Percentiles rank a stretch among this genome's conserved stretches.
phyloP scores from a whole-genome alignment of 257 asterid species.

The Leonotis leonurus region DNA sequence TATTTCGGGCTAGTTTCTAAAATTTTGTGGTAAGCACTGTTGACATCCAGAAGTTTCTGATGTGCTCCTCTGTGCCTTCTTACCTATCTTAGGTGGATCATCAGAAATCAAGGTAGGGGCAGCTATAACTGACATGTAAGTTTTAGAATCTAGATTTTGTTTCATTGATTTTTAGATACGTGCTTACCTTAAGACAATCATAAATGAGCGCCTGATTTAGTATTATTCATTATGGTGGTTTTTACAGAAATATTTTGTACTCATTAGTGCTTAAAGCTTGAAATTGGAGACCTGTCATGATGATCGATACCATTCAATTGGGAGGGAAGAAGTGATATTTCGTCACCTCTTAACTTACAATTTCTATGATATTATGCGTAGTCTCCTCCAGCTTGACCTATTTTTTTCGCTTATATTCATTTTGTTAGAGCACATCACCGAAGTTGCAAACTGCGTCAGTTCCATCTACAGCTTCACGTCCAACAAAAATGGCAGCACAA shows the following conservation, averaged over 20 bases:
- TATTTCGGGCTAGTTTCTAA: background rate
- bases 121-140: slow-evolving; percentile 48
- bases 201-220: slow-evolving; percentile 7
- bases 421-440: slow-evolving; percentile 45
- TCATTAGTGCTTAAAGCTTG: slow-evolving; percentile 10
- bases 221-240: slow-evolving; percentile 11
- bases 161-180: background rate
- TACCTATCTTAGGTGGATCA: slow-evolving; percentile 40
- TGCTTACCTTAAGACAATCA: slow-evolving; percentile 9
- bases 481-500: slow-evolving; percentile 46
- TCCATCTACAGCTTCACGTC: slow-evolving; percentile 35
- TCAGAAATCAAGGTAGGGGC: slow-evolving; percentile 76
- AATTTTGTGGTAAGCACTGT: slow-evolving; percentile 1
- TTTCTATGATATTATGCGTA: slow-evolving; percentile 7
- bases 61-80: slow-evolving; percentile 17
- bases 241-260: slow-evolving; percentile 14
- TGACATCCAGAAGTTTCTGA: background rate
- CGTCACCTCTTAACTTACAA: slow-evolving; percentile 11
- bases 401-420: slow-evolving; percentile 3
- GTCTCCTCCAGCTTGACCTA: slow-evolving; percentile 18
- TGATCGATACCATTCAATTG: background rate
- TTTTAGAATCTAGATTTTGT: slow-evolving; percentile 17
- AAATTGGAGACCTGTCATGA: slow-evolving; percentile 4
- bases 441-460: slow-evolving; percentile 31
- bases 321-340: slow-evolving; percentile 13